Evolutionary conservation across 2,329 filamentous ascomycete genomes (phyloP).

Genomic region (Pseudogymnoascus sp.): DNA sequence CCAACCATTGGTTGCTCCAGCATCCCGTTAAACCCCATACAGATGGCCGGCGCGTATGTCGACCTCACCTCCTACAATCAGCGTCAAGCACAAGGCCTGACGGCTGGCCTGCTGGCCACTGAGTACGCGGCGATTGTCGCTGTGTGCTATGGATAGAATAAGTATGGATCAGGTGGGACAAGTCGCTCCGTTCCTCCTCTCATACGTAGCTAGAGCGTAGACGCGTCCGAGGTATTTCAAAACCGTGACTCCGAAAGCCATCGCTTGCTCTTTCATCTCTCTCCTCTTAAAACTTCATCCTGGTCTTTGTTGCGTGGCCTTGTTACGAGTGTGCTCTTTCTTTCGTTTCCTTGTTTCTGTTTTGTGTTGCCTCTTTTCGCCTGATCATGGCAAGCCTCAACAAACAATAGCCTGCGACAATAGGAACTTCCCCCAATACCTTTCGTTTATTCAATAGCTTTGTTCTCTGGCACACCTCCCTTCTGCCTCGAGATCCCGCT

Average conservation of each 20-base stretch:
- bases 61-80: slow-evolving; percentile 8
- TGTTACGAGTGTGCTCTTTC: slow-evolving; percentile 6
- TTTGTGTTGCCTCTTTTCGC: neutral
- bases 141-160: slow-evolving; percentile 4
- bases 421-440: neutral
- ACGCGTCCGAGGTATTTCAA: neutral
- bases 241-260: slow-evolving; percentile 1
- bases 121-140: slow-evolving; percentile 3
- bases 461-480: neutral
- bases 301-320: neutral
- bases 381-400: neutral
- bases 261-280: slow-evolving; percentile 4
- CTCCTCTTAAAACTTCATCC: neutral
- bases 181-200: neutral
- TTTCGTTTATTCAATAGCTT: slow-evolving; percentile 7
- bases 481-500: neutral
- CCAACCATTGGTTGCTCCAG: neutral
- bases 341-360: slow-evolving; percentile 2
- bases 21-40: neutral
- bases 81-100: slow-evolving; percentile 1
- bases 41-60: slow-evolving; percentile 5
- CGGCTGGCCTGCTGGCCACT: neutral
- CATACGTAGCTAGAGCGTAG: slow-evolving; percentile 1
- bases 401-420: slow-evolving; percentile 6
- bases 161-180: slow-evolving; percentile 8